These are phyloP conservation scores for Puya raimondii DNA, from an alignment of 176 grass and related monocot species.

Conservation along the genomic window DNA sequence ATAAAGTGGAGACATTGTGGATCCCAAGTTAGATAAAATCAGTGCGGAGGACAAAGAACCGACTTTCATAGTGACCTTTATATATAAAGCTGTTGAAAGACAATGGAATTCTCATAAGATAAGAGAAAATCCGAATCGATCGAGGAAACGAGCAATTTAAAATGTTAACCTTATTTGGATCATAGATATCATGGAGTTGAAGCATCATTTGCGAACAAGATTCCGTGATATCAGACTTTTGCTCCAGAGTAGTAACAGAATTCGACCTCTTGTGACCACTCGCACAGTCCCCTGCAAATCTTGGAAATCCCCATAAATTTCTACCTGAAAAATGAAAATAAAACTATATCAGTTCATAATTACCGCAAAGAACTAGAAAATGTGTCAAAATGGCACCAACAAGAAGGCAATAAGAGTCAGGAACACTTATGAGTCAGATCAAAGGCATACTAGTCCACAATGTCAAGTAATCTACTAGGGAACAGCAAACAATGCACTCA, in stretches of 20 bases:
- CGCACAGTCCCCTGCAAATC: conserved; percentile 86
- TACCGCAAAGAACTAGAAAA: conserved; percentile 2
- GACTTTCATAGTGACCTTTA: conserved; percentile 74
- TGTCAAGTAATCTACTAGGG: no score
- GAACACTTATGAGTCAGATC: no score
- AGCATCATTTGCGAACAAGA: conserved; percentile 70
- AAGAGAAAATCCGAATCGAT: conserved; percentile 4
- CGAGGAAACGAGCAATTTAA: conserved; percentile 4
- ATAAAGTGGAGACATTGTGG: no score
- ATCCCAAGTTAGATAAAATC: no score
- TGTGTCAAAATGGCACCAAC: conserved; percentile 3
- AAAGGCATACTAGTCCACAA: no score
- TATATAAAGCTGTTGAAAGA: conserved; percentile 32
- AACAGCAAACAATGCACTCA: no score
- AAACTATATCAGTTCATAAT: conserved; percentile 16
- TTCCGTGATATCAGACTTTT: conserved; percentile 80
- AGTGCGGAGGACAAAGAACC: conserved; percentile 19
- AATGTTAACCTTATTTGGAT: conserved; percentile 65
- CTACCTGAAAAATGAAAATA: conserved; percentile 42
- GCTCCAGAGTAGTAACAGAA: conserved; percentile 41
- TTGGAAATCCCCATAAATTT: conserved; percentile 89
- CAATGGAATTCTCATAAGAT: neutral
- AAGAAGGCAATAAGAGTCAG: conserved; percentile 5
- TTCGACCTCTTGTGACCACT: conserved; percentile 66
- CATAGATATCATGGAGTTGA: conserved; percentile 55